Base-by-base conservation (phyloP, 805 yeast species). In the Isabelozyma gotoi region DNA sequence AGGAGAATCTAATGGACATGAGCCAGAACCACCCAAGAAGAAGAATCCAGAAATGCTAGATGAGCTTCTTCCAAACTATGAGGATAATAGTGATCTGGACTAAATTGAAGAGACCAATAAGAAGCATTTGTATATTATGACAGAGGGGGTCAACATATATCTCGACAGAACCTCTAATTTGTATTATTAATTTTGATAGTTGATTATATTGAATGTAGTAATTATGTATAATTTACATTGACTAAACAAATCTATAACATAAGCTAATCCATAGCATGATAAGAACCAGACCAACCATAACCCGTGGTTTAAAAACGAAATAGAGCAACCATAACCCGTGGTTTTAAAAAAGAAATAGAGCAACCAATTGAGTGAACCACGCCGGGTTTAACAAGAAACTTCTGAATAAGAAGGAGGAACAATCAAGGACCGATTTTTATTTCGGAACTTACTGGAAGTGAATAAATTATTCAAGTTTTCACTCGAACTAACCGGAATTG, bases 1-100 rank as follows among this genome's bases (percentile, higher is more conserved):
- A 10, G 46, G 35, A 14, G 44, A 32, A 41, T 15, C 14, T 11
- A 24, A 24, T 24, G 29, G 29, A 24, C 8, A 24, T 24, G 42
- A 45, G 39, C 35, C 39, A 35, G 20, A 45, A 37, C 43, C 32
- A 33, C 10, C 24, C 12, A 15, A 31, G 37, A 17, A 33, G 36
- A 36, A 38, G 29, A 51, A 48, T 40, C 46, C 33, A n/a, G 35
- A 50, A n/a, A 45, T 48, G 18, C 55, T 62, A 38, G 66, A 61
- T 19, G 70, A 65, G 21, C 51, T 71, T 14, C 11, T 36, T 15
- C 76, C 76, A 2, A 59, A 66, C 31, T 71, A 71, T 46, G 75
- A 71, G 46, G 74, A 67, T 40, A 67, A 36, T 24, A 36, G 73
- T 44, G 74, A 68, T 40, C 60, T 56, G 19, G 63, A 62, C 19